Evolutionary conservation across 208 protist genomes (phyloP), one percentile per base, ranked within the genome.

Genomic region (Leishmania mexicana): DNA sequence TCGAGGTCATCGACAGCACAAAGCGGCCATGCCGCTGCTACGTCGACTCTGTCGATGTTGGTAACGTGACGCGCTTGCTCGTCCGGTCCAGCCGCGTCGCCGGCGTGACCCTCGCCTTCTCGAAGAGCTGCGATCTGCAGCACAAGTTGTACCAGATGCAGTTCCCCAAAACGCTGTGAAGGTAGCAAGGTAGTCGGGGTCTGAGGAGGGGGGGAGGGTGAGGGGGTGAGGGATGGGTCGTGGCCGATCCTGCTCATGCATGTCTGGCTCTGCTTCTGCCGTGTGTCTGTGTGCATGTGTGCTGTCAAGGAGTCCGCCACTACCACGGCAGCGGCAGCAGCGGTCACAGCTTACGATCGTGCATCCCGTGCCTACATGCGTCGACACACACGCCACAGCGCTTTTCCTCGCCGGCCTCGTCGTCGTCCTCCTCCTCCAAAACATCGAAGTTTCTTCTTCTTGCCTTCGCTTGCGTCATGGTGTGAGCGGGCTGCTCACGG

Each of bases 141-240:
- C 90, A 95, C 74, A 98, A 98, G 78, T 80, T 98, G 71, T 97
- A 96, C 80, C 87, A 96, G 75, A 90, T 98, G 90, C 95, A 98
- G 87, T 98, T 98, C 84, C 95, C 95, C 31, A 87, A 91, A 58
- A 87, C 85, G n/a, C 79, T 89, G 62, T 90, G 81, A 88, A 42
- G 31, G 76, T 58, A n/a, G 24, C 45, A 13, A 35, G 35, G 35
- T 19, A 47, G 53, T 35, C n/a, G 8, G 73, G 38, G 53, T 45
- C 24, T 76, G 49, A 38, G 72, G n/a, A n/a, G n/a, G 73, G 74
- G 2, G 53, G 49, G 74, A n/a, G 28, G n/a, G 42, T 3, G 40
- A 10, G 40, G 40, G 40, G 7, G 11, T 13, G 19, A 21, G 15
- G 13, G 5, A 68, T 40, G 31, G 5, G 3, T 40, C 31, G 8